Evolutionary conservation across 345 rosid genomes (phyloP), one percentile per base, ranked within the genome.

Genomic region (Viola odorata): DNA sequence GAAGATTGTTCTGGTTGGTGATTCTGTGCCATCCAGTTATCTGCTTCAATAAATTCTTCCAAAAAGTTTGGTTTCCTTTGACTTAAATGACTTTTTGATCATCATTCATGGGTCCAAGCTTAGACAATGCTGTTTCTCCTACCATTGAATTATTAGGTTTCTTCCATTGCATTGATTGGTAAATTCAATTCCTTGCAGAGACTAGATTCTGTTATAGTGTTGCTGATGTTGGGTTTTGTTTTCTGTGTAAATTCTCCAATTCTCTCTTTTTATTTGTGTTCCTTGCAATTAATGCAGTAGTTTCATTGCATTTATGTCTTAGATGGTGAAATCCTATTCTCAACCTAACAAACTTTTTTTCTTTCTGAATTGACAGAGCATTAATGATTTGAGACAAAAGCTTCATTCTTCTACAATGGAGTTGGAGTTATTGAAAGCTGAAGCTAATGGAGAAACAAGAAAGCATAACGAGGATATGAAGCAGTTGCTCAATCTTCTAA

Each of bases 341-440:
- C 7, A 36, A 17, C 32, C 50, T 70, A 57, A 63, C 36, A 41
- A 3, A 51, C 15, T 3, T 45, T 37, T 23, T 48, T 41, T 66
- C 60, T 50, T 45, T 45, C 63, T 63, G 55, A 57, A 52, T 60
- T 58, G 13, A 55, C 94, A 94, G 97, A 72, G 66, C 55, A 39
- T 80, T 61, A 89, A 85, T 61, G 92, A 82, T 8, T 58, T 86
- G 76, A 81, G 79, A 70, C 82, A 86, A 74, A 85, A 81, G 79
- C 88, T 95, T 58, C 75, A 86, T 16, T 82, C 50, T 73, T 71
- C 77, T 45, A 62, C 80, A 13, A 53, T 86, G 3, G 95, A 91
- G 63, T 71, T 91, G 6, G 92, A 91, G 54, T 60, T 89, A 0
- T 61, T 80, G 37, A 91, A 79, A 77, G 65, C 73, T 57, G 85